phyloP scores from a whole-genome alignment of 208 protist species.

The Endotrypanum monterogeii region DNA sequence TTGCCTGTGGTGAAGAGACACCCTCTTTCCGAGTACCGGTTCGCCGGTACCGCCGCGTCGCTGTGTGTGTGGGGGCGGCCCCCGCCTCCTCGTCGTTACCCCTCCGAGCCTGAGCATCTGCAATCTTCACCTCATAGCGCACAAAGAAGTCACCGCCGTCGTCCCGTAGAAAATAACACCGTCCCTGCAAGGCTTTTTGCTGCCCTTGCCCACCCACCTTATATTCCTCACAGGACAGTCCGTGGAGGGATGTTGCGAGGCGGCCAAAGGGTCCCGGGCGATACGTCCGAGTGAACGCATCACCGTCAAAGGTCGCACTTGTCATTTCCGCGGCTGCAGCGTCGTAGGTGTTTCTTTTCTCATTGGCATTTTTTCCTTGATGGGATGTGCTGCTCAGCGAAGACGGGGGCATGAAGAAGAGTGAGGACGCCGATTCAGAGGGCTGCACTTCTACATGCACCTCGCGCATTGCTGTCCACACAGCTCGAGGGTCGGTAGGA shows the following conservation, averaged over 20 bases:
- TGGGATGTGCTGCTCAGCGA: constrained; percentile 8
- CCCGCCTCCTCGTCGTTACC: not conserved
- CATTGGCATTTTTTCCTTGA: not conserved
- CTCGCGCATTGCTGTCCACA: constrained; percentile 31
- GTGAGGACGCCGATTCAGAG: constrained; percentile 22
- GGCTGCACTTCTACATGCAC: constrained; percentile 25
- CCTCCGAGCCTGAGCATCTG: not conserved
- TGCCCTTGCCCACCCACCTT: constrained; percentile 3
- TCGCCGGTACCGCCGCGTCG: not conserved
- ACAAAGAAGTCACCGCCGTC: constrained; percentile 27
- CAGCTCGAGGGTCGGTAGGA: not conserved
- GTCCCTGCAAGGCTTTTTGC: constrained; percentile 12
- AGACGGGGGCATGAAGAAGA: constrained; percentile 19
- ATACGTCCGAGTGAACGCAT: constrained; percentile 5
- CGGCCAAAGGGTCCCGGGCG: constrained; percentile 15
- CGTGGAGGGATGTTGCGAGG: constrained; percentile 17
- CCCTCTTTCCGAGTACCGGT: not conserved
- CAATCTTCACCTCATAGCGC: constrained; percentile 12
- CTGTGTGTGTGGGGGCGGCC: not conserved
- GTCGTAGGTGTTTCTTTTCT: not conserved
- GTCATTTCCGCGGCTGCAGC: not conserved
- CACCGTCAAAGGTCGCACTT: not conserved
- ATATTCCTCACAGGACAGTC: constrained; percentile 41
- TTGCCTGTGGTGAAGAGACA: not conserved
- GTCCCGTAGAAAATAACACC: constrained; percentile 31